Base-by-base conservation (phyloP, 2,329 filamentous ascomycete species). In the Talaromyces amestolkiae region DNA sequence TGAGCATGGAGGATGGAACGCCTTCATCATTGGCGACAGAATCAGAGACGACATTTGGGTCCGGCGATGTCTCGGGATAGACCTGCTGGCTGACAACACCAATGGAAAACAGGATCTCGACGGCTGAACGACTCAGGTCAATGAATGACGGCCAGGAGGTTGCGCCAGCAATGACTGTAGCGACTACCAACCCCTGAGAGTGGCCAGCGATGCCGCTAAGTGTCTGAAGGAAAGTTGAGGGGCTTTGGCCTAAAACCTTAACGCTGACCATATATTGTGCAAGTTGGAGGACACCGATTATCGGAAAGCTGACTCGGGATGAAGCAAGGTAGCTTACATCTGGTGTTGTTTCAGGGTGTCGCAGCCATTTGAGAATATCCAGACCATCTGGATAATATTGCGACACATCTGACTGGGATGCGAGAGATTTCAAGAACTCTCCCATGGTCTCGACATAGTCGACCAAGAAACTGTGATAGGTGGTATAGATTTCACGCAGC, bases 221-320 rank as follows among this genome's bases (percentile, higher is more conserved):
- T 22, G 10, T 39, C 10, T 35, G 22, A 17, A 93, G 87, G 68
- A 98, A 85, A 70, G 94, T 88, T 58, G 94, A 94, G 1, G 95
- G 95, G 72, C 95, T 89, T 65, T 93, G 89, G 65, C 95, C 95
- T 47, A 98, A 84, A 8, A 92, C 90, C 80, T 93, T 92, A 83
- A 93, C 97, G 61, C 93, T 94, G 49, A 98, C 92, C 70, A 91
- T 89, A 76, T 97, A 99, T 80, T 99, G 95, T 49, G 93, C 92
- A 65, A 99, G 86, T 80, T 99, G 95, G 31, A 97, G 93, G 69
- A 99, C 85, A 69, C 95, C 95, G 74, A 99, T 99, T 77, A 99
- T 82, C 37, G 95, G 95, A 75, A 99, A 89, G 82, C 93, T 98
- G 80, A 99, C 92, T 0, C 93, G 93, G 2, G 93, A 93, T 11